Evolutionary conservation across 202 grass and related monocot genomes (phyloP).

Genomic region (Digitaria exilis): DNA sequence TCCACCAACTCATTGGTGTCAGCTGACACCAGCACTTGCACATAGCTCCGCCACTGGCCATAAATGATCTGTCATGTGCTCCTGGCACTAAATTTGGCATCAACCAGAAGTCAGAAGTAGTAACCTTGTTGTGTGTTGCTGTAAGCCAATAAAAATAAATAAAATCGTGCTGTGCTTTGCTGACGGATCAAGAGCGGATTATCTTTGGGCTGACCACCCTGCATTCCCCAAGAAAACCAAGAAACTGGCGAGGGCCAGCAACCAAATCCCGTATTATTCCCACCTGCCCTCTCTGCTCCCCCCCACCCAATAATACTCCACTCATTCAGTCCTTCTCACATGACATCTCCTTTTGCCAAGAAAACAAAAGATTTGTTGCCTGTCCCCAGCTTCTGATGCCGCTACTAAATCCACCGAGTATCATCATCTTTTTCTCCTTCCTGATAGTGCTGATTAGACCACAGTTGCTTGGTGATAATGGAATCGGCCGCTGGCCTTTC

Average conservation of each 20-base stretch:
- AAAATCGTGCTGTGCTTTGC: neutral
- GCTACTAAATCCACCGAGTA: neutral
- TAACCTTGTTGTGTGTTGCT: neutral
- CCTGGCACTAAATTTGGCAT: neutral
- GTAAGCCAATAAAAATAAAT: neutral
- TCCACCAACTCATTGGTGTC: no score
- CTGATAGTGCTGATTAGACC: neutral
- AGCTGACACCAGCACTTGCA: no score
- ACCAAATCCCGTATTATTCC: constrained; percentile 29
- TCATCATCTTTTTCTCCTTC: neutral
- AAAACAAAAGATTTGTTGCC: constrained; percentile 20
- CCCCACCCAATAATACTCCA: constrained; percentile 24
- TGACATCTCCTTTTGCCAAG: neutral
- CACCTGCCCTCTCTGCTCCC: constrained; percentile 24
- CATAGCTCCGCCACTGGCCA: no score
- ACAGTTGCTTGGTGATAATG: constrained; percentile 3
- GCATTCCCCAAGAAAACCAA: no score
- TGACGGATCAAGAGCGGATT: neutral
- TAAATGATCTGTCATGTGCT: neutral
- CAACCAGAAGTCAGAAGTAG: neutral
- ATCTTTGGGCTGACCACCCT: neutral
- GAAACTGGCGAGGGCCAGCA: no score
- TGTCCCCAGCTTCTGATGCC: neutral
- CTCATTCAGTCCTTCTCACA: constrained; percentile 3
- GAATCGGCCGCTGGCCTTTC: constrained; percentile 26